phyloP scores from a whole-genome alignment of 2,329 filamentous ascomycete genomes.

The Apiospora sp. region DNA sequence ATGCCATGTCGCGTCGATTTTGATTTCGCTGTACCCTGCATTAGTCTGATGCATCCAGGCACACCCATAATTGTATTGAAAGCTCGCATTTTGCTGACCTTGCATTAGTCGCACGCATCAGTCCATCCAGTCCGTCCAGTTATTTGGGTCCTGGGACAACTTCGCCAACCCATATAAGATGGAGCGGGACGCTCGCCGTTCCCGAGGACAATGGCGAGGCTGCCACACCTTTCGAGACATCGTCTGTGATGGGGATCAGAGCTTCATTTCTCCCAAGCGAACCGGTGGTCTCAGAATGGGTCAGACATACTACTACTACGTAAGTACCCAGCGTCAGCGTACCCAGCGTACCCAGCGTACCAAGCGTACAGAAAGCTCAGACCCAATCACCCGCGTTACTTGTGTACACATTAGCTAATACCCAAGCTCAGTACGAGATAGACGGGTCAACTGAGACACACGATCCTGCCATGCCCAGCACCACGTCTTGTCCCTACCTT shows the following conservation, averaged over 20 bases:
- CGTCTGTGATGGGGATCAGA: slow-evolving; percentile 76
- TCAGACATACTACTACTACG: slow-evolving; percentile 94
- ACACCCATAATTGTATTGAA: slow-evolving; percentile 24
- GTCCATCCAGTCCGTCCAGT: slow-evolving; percentile 73
- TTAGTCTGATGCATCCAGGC: slow-evolving; percentile 28
- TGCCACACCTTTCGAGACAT: slow-evolving; percentile 89
- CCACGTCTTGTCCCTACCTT: slow-evolving; percentile 82
- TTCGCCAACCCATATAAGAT: slow-evolving; percentile 81
- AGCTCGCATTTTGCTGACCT: slow-evolving; percentile 37
- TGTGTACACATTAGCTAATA: not conserved
- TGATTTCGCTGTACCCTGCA: slow-evolving; percentile 19
- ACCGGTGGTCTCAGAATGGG: slow-evolving; percentile 90
- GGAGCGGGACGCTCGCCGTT: slow-evolving; percentile 79
- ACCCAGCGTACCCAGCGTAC: too few species aligned
- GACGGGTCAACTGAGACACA: slow-evolving; percentile 80
- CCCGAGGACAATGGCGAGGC: slow-evolving; percentile 82
- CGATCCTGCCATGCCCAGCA: slow-evolving; percentile 76
- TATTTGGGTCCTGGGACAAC: slow-evolving; percentile 96
- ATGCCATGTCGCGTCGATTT: slow-evolving; percentile 7
- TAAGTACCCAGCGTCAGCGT: slow-evolving; percentile 54
- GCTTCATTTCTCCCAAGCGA: slow-evolving; percentile 60
- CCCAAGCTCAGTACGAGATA: slow-evolving; percentile 73
- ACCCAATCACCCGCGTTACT: slow-evolving; percentile 18
- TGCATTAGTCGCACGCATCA: slow-evolving; percentile 63
- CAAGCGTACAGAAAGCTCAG: not conserved